Evolutionary conservation across 495 filamentous ascomycete genomes (phyloP), one percentile per base, ranked within the genome.

Genomic region (Acidiella bohemica): DNA sequence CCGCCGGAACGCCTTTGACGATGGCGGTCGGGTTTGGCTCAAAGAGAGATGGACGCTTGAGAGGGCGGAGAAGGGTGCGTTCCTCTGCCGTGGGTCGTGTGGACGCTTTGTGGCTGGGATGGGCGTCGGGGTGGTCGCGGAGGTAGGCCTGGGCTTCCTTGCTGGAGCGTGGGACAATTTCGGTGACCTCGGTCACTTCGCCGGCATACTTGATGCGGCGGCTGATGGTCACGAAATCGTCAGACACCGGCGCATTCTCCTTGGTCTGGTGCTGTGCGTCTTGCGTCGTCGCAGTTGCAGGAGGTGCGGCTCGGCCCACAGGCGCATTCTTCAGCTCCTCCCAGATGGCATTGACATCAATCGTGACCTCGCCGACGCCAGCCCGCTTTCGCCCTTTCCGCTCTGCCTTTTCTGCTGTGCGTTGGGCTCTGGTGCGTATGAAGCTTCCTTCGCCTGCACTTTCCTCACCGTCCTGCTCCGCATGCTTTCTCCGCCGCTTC

Each of bases 271-370:
- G n/a, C n/a, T n/a, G n/a, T n/a, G n/a, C n/a, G 13, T 36, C 46
- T 2, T 12, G 29, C 4, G 9, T 21, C 21, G 47, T 2, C 29
- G 34, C 7, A 11, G 35, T 21, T n/a, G 39, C 1, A 10, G 41
- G 28, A 20, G 44, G 18, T n/a, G n/a, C n/a, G n/a, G 36, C 23
- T 22, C 36, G 23, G 2, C 53, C 44, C 17, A 59, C 20, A 10
- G 54, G 56, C 23, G 39, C 21, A 17, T 45, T 42, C 1, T 32
- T 78, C 82, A 97, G 83, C 50, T 74, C 69, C 21, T 69, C 71
- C 90, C 90, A 97, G 12, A 96, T 52, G 9, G 75, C 75, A 44
- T 96, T 80, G n/a, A 97, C 81, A 54, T 97, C 82, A 33, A 90
- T 63, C 9, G 87, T 93, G 7, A 80, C 78, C 2, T 75, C 79